Percentiles rank a stretch among this genome's conserved stretches.
phyloP scores from a whole-genome alignment of 78 protist species.

The Pelomyxa schiedti region DNA sequence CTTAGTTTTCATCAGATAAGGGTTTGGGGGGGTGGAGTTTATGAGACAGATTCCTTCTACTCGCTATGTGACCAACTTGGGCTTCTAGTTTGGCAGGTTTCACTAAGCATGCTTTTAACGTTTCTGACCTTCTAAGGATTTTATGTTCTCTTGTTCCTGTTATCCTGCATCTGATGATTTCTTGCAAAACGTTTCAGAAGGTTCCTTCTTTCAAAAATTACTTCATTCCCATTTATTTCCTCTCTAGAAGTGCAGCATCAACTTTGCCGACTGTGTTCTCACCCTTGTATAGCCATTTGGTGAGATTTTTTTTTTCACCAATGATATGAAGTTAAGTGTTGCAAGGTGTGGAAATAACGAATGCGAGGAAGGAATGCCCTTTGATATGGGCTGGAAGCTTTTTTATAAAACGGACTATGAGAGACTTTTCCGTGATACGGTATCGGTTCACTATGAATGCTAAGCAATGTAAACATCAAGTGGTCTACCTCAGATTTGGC shows the following conservation, averaged over 20 bases:
- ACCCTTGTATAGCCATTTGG: constrained; percentile 56
- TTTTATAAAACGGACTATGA: not conserved
- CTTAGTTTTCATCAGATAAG: too few relatives aligned
- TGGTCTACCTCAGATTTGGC: too few relatives aligned
- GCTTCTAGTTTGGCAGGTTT: constrained; percentile 77
- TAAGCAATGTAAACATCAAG: too few relatives aligned
- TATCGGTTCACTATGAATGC: too few relatives aligned
- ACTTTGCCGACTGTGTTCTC: constrained; percentile 30
- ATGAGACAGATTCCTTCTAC: constrained; percentile 40
- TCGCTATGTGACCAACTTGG: constrained; percentile 45
- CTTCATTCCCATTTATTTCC: not conserved
- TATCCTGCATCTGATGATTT: constrained; percentile 65
- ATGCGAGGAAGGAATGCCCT: constrained; percentile 58
- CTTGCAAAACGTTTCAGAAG: constrained; percentile 26
- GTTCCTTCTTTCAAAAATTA: not conserved
- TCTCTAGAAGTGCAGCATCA: constrained; percentile 40
- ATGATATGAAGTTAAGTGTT: too few relatives aligned
- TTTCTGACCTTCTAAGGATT: not conserved
- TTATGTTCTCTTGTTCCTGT: not conserved
- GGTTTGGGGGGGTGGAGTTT: constrained; percentile 57
- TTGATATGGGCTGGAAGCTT: constrained; percentile 16
- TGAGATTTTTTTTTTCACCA: too few relatives aligned
- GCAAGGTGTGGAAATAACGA: constrained; percentile 86
- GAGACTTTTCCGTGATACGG: not conserved
- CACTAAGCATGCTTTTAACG: constrained; percentile 65